Evolutionary conservation across 2,329 filamentous ascomycete genomes (phyloP).

Genomic region (Cytospora schulzeri): DNA sequence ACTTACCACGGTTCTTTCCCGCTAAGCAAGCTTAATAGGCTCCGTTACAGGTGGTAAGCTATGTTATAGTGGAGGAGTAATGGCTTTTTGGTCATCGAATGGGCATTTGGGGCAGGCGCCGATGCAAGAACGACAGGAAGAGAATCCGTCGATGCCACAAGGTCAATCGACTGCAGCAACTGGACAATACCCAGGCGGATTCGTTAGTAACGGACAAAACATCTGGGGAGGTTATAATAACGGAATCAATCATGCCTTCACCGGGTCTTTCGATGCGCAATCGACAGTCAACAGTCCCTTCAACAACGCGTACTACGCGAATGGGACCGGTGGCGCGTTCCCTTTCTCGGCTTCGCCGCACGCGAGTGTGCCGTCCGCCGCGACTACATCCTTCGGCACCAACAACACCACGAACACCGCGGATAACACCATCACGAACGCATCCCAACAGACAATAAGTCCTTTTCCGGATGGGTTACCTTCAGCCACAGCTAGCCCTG

Average conservation of each 20-base stretch:
- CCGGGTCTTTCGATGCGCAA: not conserved
- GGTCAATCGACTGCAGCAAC: not conserved
- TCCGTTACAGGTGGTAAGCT: not conserved
- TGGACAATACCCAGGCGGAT: not conserved
- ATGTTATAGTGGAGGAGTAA: not conserved
- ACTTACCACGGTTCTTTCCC: not conserved
- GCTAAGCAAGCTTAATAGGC: not conserved
- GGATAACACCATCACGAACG: not conserved
- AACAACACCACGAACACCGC: not conserved
- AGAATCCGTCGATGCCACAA: not conserved
- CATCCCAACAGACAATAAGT: not conserved
- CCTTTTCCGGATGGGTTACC: not conserved
- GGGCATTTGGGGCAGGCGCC: not conserved
- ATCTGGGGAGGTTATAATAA: not conserved
- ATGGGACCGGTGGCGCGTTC: not conserved
- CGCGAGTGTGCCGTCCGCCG: constrained; percentile 9
- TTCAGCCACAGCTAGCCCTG: not conserved
- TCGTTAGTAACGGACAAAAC: not conserved
- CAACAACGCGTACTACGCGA: constrained; percentile 2
- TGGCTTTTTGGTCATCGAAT: not conserved
- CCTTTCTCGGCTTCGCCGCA: constrained; percentile 4
- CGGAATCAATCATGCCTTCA: not conserved
- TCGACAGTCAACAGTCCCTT: not conserved
- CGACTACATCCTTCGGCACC: not conserved
- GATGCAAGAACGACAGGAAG: not conserved